These are phyloP conservation scores for Marvania coccoides DNA, from an alignment of 139 green algal genomes.

Conservation along the genomic window DNA sequence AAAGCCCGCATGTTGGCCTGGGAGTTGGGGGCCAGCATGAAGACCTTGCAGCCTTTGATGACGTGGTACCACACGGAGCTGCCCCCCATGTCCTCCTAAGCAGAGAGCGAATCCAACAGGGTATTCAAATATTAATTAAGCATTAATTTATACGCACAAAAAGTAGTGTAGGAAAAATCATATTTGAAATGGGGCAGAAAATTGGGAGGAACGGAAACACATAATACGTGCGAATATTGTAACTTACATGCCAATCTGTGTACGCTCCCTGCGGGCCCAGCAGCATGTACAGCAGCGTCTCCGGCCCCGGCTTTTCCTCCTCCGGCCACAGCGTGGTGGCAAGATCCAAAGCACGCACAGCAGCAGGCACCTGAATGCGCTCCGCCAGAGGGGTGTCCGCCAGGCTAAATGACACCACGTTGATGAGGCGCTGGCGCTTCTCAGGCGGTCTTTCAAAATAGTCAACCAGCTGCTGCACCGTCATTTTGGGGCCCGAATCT, in stretches of 20 bases:
- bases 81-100: conserved; percentile 55
- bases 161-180: no score
- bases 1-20: conserved; percentile 32
- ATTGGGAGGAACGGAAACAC: no score
- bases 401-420: conserved; percentile 44
- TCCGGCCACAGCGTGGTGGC: conserved; percentile 24
- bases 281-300: conserved; percentile 46
- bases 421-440: conserved; percentile 27
- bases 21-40: conserved; percentile 37
- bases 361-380: conserved; percentile 14
- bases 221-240: no score
- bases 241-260: conserved; percentile 58
- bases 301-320: conserved; percentile 8
- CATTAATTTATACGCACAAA: no score
- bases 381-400: conserved; percentile 28
- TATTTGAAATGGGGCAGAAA: no score
- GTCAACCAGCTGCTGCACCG: conserved; percentile 21
- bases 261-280: conserved; percentile 32
- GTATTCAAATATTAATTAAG: no score
- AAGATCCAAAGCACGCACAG: conserved; percentile 30
- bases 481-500: conserved; percentile 21
- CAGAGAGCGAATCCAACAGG: no score
- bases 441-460: conserved; percentile 19
- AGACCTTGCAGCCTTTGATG: conserved; percentile 40
- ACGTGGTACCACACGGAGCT: conserved; percentile 55